phyloP scores from a whole-genome alignment of 1,139 yeast genomes.

The Candida mesenterica region DNA sequence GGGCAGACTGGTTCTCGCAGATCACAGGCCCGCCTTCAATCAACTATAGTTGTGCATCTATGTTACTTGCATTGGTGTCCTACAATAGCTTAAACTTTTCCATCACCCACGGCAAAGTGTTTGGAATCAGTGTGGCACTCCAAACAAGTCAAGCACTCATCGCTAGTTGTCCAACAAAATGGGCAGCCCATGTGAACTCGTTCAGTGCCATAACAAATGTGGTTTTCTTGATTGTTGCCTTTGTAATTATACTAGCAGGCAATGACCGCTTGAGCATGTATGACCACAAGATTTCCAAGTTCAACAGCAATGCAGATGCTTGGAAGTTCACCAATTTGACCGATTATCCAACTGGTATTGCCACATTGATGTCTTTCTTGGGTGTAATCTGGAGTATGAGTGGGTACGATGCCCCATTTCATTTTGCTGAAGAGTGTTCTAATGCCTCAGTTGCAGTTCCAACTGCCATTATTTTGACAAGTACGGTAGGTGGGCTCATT shows the following conservation, averaged over 20 bases:
- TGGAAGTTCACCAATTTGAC: slow-evolving; percentile 61
- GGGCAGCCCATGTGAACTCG: slow-evolving; percentile 55
- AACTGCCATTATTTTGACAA: slow-evolving; percentile 62
- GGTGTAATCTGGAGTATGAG: slow-evolving; percentile 77
- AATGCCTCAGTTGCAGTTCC: slow-evolving; percentile 65
- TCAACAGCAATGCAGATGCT: slow-evolving; percentile 49
- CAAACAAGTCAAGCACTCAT: slow-evolving; percentile 48
- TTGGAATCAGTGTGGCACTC: slow-evolving; percentile 38
- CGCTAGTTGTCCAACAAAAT: slow-evolving; percentile 51
- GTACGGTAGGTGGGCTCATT: slow-evolving; percentile 55
- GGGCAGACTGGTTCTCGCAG: slow-evolving; percentile 45
- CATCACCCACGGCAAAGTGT: slow-evolving; percentile 20
- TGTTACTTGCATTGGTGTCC: slow-evolving; percentile 57
- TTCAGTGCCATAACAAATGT: slow-evolving; percentile 52
- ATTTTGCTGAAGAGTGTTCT: slow-evolving; percentile 67
- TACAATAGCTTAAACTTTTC: slow-evolving; percentile 17
- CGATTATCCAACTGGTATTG: slow-evolving; percentile 65
- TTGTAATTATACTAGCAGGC: slow-evolving; percentile 56
- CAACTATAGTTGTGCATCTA: slow-evolving; percentile 56
- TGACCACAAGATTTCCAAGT: slow-evolving; percentile 37
- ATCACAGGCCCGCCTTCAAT: slow-evolving; percentile 62
- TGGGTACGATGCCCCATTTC: slow-evolving; percentile 74
- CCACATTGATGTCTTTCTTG: slow-evolving; percentile 58
- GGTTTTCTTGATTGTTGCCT: slow-evolving; percentile 51
- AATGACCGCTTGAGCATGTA: slow-evolving; percentile 35